Evolutionary conservation across 1,284 basidiomycete species (phyloP).

Genomic region (Malassezia dermatis): DNA sequence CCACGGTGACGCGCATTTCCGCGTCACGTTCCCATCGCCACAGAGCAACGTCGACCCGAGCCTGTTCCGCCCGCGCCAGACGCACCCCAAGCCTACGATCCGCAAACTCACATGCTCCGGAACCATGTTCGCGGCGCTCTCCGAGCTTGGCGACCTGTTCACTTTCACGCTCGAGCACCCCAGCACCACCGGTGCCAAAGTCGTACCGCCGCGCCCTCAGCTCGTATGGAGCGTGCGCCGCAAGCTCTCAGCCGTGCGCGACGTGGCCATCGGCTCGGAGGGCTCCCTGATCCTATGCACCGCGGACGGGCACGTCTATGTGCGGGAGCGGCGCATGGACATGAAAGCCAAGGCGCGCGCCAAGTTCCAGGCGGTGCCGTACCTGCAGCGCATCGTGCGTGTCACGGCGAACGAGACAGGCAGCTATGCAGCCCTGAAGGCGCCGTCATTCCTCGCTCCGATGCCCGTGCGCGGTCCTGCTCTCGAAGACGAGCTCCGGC

Average conservation of each 20-base stretch:
- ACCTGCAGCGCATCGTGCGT: conserved; percentile 69
- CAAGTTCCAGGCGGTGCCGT: conserved; percentile 68
- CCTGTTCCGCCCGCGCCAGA: conserved; percentile 49
- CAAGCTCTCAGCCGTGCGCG: conserved; percentile 67
- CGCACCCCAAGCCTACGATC: conserved; percentile 53
- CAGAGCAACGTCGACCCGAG: conserved; percentile 54
- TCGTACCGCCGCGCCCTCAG: conserved; percentile 58
- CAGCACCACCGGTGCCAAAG: conserved; percentile 31
- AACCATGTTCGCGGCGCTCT: conserved; percentile 71
- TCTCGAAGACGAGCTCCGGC: conserved; percentile 60
- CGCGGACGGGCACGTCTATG: conserved; percentile 83
- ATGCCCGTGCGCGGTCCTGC: conserved; percentile 58
- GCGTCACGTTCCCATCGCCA: conserved; percentile 54
- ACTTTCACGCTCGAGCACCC: conserved; percentile 57
- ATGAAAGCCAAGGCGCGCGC: conserved; percentile 22
- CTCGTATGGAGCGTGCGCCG: conserved; percentile 82
- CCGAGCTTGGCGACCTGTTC: conserved; percentile 80
- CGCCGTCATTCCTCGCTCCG: conserved; percentile 59
- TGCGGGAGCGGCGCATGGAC: conserved; percentile 47
- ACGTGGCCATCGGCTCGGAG: conserved; percentile 78
- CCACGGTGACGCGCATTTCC: conserved; percentile 63
- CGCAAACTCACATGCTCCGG: conserved; percentile 72
- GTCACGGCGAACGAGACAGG: conserved; percentile 82
- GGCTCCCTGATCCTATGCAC: conserved; percentile 86
- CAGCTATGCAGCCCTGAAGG: conserved; percentile 72